Percentiles rank a stretch among this genome's conserved stretches.
Conservation (phyloP, 495 filamentous ascomycete genomes). For the Penicillium paxilli region DNA sequence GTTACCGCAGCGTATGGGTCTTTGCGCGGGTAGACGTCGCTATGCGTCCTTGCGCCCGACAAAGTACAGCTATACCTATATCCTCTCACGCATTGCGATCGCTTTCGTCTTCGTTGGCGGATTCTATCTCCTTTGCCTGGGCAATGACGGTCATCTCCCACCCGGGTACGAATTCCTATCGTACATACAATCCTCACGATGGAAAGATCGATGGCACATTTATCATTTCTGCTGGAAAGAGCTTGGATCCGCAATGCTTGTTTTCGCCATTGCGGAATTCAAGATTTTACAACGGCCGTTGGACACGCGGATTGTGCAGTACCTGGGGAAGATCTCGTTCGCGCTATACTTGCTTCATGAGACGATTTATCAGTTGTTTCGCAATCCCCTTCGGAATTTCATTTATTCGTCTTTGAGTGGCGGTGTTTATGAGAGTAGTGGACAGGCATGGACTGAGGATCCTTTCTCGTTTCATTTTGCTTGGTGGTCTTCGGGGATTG, state of each 20-base stretch:
- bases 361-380: slow-evolving; percentile 5
- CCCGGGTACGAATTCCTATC: slow-evolving; percentile 23
- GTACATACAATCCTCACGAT: slow-evolving; percentile 16
- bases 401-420: slow-evolving; percentile 22
- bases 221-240: slow-evolving; percentile 23
- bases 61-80: neutral
- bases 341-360: slow-evolving; percentile 26
- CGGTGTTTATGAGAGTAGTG: slow-evolving; percentile 23
- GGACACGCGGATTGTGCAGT: slow-evolving; percentile 19
- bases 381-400: slow-evolving; percentile 48
- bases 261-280: slow-evolving; percentile 22
- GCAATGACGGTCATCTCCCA: slow-evolving; percentile 21
- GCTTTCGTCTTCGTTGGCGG: slow-evolving; percentile 16
- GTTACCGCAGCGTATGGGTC: neutral
- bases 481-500: slow-evolving; percentile 35
- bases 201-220: slow-evolving; percentile 22
- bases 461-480: slow-evolving; percentile 36
- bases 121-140: slow-evolving; percentile 26
- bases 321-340: slow-evolving; percentile 33
- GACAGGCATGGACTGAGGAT: slow-evolving; percentile 34
- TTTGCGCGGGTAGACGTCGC: neutral
- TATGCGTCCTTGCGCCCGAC: neutral
- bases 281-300: slow-evolving; percentile 19
- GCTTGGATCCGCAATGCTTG: slow-evolving; percentile 20
- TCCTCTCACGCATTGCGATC: slow-evolving; percentile 1